These are phyloP conservation scores for Dissophora ornata DNA, from an alignment of 192 early-diverging fungal species.

Conservation along the genomic window DNA sequence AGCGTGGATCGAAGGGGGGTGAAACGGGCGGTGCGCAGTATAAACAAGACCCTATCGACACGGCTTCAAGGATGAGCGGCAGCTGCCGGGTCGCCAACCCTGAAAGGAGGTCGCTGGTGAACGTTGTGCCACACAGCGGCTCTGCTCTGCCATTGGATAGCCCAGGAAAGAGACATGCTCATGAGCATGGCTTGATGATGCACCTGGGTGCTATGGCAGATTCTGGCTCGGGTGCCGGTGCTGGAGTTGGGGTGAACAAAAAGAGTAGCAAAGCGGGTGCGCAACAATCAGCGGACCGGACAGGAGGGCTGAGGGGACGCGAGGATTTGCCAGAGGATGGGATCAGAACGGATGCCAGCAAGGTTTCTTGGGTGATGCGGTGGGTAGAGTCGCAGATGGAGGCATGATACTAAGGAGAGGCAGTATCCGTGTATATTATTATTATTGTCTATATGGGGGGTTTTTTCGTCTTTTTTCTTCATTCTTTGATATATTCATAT, in stretches of 20 bases:
- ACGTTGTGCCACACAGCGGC: slow-evolving; percentile 4
- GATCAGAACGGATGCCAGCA: slow-evolving; percentile 26
- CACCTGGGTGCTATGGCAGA: neutral
- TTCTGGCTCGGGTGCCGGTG: neutral
- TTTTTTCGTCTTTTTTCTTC: neutral
- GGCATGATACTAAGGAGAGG: neutral
- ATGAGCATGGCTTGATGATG: slow-evolving; percentile 42
- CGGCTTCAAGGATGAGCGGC: too few relatives aligned
- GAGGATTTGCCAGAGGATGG: neutral
- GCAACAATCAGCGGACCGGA: neutral
- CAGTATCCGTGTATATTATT: neutral
- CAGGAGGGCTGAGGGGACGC: neutral
- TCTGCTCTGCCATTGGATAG: neutral
- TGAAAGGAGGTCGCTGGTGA: slow-evolving; percentile 30
- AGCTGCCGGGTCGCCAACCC: too few relatives aligned
- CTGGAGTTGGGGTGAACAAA: too few relatives aligned
- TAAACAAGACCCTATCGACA: too few relatives aligned
- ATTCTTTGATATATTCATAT: neutral
- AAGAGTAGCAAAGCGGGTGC: too few relatives aligned
- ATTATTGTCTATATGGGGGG: neutral
- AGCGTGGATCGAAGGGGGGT: too few relatives aligned
- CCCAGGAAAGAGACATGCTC: slow-evolving; percentile 17
- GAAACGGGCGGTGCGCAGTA: too few relatives aligned
- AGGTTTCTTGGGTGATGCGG: slow-evolving; percentile 33
- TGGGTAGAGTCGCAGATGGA: slow-evolving; percentile 35